These are phyloP conservation scores for Mrakia frigida DNA, from an alignment of 768 basidiomycete species.

Conservation along the genomic window DNA sequence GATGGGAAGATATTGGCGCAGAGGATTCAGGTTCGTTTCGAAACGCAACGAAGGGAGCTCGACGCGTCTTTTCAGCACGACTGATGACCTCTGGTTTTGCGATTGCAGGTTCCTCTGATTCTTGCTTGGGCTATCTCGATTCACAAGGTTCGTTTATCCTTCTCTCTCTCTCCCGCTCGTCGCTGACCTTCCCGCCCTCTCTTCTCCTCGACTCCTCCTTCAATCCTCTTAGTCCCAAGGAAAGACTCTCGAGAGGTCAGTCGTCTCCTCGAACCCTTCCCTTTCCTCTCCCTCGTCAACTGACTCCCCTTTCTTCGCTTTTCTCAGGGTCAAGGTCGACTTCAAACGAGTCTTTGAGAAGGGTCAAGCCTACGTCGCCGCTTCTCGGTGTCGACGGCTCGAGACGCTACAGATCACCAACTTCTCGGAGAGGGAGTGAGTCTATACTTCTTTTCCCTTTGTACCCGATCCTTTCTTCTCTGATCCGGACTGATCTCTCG, in stretches of 20 bases:
- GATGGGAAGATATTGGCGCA: not conserved
- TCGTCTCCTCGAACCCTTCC: not conserved
- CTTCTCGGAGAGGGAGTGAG: too few species aligned
- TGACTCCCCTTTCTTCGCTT: slow-evolving; percentile 43
- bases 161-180: not conserved
- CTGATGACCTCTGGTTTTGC: not conserved
- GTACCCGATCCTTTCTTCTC: too few species aligned
- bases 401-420: slow-evolving; percentile 20
- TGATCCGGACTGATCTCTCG: too few species aligned
- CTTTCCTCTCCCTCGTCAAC: not conserved
- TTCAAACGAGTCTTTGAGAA: slow-evolving; percentile 78
- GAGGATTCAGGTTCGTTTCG: not conserved
- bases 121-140: slow-evolving; percentile 81
- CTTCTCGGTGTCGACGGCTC: not conserved
- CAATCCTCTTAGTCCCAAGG: not conserved
- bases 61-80: not conserved
- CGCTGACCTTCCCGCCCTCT: not conserved
- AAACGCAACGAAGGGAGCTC: not conserved
- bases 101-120: not conserved
- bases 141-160: not conserved
- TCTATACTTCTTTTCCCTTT: too few species aligned
- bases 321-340: slow-evolving; percentile 75
- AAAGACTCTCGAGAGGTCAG: not conserved
- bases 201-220: not conserved
- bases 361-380: slow-evolving; percentile 36